These are phyloP conservation scores for Solanum chiquidenum DNA, from an alignment of 257 asterid genomes.

Conservation along the genomic window DNA sequence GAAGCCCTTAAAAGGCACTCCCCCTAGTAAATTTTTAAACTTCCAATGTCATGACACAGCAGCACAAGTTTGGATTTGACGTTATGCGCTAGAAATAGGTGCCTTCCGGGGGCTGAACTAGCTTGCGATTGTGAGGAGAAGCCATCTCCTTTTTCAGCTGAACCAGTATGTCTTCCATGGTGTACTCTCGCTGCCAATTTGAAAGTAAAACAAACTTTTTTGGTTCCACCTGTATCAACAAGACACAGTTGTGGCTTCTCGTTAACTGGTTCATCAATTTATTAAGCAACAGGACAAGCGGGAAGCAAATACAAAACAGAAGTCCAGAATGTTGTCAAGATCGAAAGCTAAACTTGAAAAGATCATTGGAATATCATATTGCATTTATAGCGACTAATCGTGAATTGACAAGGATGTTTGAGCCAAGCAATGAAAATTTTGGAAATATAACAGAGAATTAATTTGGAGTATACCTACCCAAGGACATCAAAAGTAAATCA, in stretches of 20 bases:
- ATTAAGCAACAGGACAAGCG: not conserved
- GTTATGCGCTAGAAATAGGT: constrained; percentile 51
- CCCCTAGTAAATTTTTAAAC: not conserved
- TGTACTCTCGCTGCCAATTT: constrained; percentile 76
- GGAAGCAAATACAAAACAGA: not conserved
- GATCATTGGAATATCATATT: not conserved
- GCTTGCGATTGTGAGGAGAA: constrained; percentile 53
- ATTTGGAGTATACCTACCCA: not conserved
- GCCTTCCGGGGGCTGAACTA: constrained; percentile 85
- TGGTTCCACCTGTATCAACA: constrained; percentile 55
- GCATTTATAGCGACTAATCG: not conserved
- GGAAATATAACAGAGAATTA: not conserved
- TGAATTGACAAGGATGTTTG: not conserved
- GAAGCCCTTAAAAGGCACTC: not conserved
- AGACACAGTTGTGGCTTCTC: not conserved
- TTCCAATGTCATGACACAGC: constrained; percentile 2
- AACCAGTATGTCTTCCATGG: constrained; percentile 57
- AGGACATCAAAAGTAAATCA: not conserved
- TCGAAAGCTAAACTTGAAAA: not conserved
- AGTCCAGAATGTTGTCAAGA: not conserved
- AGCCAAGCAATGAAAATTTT: not conserved
- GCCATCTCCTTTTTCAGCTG: constrained; percentile 69
- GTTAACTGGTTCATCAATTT: not conserved
- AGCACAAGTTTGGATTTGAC: not conserved
- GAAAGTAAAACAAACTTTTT: constrained; percentile 56